Percentiles rank a stretch among this genome's conserved stretches.
Evolutionary conservation across 2,329 filamentous ascomycete species (phyloP).

Genomic region (Ophioceras dolichostomum): DNA sequence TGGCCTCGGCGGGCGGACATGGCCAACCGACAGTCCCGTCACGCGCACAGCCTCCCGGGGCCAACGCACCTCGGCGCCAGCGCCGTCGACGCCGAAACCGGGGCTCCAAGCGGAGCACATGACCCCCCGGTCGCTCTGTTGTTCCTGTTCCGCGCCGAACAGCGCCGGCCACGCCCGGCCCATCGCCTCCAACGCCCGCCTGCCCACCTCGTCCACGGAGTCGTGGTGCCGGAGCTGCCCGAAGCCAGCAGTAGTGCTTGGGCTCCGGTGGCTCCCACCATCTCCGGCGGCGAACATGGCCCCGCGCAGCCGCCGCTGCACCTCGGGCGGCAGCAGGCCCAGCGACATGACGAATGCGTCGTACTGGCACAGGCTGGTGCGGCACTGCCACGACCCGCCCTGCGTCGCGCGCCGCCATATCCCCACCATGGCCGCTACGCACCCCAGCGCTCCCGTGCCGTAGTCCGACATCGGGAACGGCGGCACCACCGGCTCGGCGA

Average conservation of each 20-base stretch:
- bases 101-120: slow-evolving; percentile 17
- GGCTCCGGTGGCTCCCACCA: no score
- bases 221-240: slow-evolving; percentile 42
- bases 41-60: not conserved
- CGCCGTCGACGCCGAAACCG: slow-evolving; percentile 13
- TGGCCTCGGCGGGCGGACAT: not conserved
- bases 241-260: slow-evolving; percentile 37
- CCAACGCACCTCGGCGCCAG: not conserved
- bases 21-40: not conserved
- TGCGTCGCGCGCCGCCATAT: slow-evolving; percentile 48
- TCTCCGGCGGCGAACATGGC: no score
- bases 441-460: slow-evolving; percentile 48
- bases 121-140: slow-evolving; percentile 15
- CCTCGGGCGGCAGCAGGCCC: slow-evolving; percentile 39
- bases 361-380: slow-evolving; percentile 53
- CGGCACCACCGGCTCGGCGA: slow-evolving; percentile 52
- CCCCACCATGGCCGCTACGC: slow-evolving; percentile 52
- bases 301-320: slow-evolving; percentile 38
- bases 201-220: slow-evolving; percentile 45
- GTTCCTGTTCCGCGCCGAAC: slow-evolving; percentile 10
- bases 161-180: slow-evolving; percentile 21
- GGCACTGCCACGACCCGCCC: slow-evolving; percentile 56
- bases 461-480: slow-evolving; percentile 47
- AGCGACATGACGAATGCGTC: slow-evolving; percentile 52
- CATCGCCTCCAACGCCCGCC: slow-evolving; percentile 39